Evolutionary conservation across 2,329 filamentous ascomycete genomes (phyloP).

Genomic region (Neonectria ditissima): DNA sequence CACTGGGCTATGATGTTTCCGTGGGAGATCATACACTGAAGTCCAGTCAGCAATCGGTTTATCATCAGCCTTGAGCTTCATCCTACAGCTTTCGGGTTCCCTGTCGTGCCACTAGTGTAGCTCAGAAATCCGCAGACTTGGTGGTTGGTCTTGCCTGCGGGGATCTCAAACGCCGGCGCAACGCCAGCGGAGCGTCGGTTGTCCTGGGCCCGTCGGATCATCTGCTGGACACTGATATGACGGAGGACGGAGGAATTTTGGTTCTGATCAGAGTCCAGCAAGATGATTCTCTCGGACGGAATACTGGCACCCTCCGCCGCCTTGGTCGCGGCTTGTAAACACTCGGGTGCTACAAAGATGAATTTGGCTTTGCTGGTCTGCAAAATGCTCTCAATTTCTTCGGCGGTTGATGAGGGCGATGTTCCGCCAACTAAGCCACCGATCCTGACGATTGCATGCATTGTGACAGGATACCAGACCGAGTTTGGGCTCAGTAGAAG

Average conservation of each 20-base stretch:
- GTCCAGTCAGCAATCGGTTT: not conserved
- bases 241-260: too few species aligned
- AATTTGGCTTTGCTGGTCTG: slow-evolving; percentile 52
- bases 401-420: slow-evolving; percentile 74
- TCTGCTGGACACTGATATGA: too few species aligned
- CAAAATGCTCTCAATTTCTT: slow-evolving; percentile 76
- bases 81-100: slow-evolving; percentile 67
- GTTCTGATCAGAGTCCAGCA: too few species aligned
- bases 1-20: slow-evolving; percentile 65
- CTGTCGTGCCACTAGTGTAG: slow-evolving; percentile 70
- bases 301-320: too few species aligned
- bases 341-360: slow-evolving; percentile 63
- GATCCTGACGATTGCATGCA: slow-evolving; percentile 62
- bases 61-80: too few species aligned
- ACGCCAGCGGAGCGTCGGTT: slow-evolving; percentile 46
- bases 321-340: slow-evolving; percentile 53
- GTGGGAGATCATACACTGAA: slow-evolving; percentile 61
- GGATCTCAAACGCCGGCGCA: slow-evolving; percentile 52
- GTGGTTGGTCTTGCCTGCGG: slow-evolving; percentile 56
- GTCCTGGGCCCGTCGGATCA: too few species aligned
- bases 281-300: too few species aligned
- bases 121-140: slow-evolving; percentile 57
- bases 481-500: slow-evolving; percentile 73
- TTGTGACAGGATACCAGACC: slow-evolving; percentile 74
- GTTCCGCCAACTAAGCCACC: slow-evolving; percentile 70